A percentile compares a stretch with the other conserved stretches of the same genome.
Conservation (phyloP, 2,329 filamentous ascomycete species). For the Botrytis galanthina region DNA sequence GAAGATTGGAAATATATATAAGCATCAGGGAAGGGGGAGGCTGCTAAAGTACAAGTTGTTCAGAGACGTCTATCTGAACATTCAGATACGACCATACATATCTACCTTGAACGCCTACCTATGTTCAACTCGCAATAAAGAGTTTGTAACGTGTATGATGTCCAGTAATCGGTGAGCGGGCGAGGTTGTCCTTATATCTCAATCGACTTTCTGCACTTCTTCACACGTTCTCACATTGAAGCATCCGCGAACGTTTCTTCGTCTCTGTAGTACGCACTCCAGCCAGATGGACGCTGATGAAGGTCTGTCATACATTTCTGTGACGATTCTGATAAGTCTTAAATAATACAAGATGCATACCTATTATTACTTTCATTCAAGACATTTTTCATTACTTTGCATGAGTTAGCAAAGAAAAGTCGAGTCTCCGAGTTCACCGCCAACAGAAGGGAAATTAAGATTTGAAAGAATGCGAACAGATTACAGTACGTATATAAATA, state of each 20-base stretch:
- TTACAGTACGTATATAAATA: background rate
- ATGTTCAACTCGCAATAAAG: background rate
- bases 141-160: background rate
- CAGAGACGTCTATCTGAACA: background rate
- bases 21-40: background rate
- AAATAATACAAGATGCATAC: background rate
- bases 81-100: background rate
- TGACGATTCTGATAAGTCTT: background rate
- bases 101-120: background rate
- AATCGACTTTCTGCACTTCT: background rate
- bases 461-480: slow-evolving; percentile 7
- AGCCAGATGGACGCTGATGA: background rate
- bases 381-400: slow-evolving; percentile 15
- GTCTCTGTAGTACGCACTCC: background rate
- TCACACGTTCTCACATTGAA: background rate
- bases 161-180: background rate
- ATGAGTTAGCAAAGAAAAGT: slow-evolving; percentile 10
- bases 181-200: background rate
- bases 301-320: background rate
- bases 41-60: background rate
- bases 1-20: background rate
- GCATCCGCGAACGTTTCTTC: background rate
- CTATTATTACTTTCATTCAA: background rate
- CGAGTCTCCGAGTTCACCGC: slow-evolving; percentile 18
- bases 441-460: slow-evolving; percentile 11